phyloP scores from a whole-genome alignment of 176 grass and related monocot species.

The Aegilops umbellulata region DNA sequence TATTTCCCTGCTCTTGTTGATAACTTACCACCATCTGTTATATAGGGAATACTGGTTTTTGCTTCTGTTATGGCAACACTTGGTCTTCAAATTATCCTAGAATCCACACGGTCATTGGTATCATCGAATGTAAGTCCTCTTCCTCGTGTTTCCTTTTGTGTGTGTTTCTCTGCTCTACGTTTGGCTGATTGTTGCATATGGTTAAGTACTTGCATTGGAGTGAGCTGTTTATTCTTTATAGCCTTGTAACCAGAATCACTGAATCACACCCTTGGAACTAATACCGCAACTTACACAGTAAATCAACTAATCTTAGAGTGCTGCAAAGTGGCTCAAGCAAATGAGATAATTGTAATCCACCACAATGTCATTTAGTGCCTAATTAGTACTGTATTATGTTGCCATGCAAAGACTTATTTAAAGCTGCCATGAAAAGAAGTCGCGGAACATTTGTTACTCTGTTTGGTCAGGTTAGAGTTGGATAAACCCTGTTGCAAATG shows the following conservation, averaged over 20 bases:
- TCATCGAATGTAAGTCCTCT: slow-evolving; percentile 25
- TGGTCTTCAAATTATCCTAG: slow-evolving; percentile 78
- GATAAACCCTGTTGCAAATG: not conserved
- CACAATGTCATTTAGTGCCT: not conserved
- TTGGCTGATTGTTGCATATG: not conserved
- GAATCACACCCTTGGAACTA: not conserved
- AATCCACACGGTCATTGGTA: slow-evolving; percentile 50
- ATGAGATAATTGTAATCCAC: not conserved
- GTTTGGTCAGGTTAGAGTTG: not conserved
- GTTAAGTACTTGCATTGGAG: not conserved
- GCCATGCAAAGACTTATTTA: not conserved
- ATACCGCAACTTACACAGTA: not conserved
- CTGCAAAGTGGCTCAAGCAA: not conserved
- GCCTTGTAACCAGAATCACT: not conserved
- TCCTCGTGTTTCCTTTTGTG: not conserved
- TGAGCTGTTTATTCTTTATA: not conserved
- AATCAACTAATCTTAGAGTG: not conserved
- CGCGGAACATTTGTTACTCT: not conserved
- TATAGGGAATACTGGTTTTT: slow-evolving; percentile 74
- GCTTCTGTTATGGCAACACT: slow-evolving; percentile 84
- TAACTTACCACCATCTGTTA: slow-evolving; percentile 4
- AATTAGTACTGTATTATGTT: no score
- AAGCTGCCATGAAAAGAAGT: not conserved
- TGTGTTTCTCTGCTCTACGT: not conserved
- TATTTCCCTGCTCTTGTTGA: not conserved